phyloP scores from a whole-genome alignment of 2,329 filamentous ascomycete species.

The Fusarium mangiferae region DNA sequence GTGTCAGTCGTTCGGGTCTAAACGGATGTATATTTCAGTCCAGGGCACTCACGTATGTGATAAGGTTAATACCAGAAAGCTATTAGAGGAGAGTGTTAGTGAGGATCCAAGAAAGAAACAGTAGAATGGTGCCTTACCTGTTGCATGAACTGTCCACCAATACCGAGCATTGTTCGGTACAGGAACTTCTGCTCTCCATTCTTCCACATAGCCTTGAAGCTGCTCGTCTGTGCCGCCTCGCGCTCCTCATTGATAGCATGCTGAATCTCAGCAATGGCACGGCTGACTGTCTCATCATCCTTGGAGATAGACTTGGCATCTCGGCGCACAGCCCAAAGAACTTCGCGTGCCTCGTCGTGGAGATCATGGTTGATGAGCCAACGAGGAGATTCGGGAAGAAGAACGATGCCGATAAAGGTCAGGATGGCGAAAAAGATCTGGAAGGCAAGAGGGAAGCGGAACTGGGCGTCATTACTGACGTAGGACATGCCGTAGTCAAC shows the following conservation, averaged over 20 bases:
- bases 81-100: not conserved
- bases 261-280: conserved; percentile 51
- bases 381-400: conserved; percentile 58
- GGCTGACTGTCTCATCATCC: conserved; percentile 42
- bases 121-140: conserved; percentile 20
- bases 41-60: conserved; percentile 42
- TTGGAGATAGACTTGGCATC: conserved; percentile 41
- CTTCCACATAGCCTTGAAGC: conserved; percentile 51
- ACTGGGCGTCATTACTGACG: conserved; percentile 50
- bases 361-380: conserved; percentile 53
- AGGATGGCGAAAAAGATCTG: conserved; percentile 56
- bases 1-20: not conserved
- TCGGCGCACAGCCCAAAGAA: conserved; percentile 47
- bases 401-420: conserved; percentile 46
- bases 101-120: accelerated
- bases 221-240: conserved; percentile 47
- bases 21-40: not conserved
- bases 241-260: conserved; percentile 53
- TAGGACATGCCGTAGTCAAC: conserved; percentile 53
- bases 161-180: conserved; percentile 53
- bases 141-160: conserved; percentile 59
- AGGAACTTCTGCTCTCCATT: conserved; percentile 56
- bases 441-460: conserved; percentile 58
- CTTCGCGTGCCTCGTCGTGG: conserved; percentile 55
- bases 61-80: conserved; percentile 49